Evolutionary conservation across 306 rosid genomes (phyloP).

Genomic region (Alnus rubra): DNA sequence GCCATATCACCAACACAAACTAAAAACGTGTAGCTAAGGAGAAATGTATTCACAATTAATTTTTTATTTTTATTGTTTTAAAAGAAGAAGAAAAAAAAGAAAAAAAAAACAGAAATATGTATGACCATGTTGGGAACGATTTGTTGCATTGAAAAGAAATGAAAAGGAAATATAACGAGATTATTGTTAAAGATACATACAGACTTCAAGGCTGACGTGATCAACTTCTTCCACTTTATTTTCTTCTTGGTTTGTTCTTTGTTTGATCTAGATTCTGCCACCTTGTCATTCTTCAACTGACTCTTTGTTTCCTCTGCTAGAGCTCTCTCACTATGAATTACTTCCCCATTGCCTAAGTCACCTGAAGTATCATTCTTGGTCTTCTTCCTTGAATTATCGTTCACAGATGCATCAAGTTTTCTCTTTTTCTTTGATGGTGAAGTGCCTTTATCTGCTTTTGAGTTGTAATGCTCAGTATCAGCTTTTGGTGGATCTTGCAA

Average conservation of each 20-base stretch:
- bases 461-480: slow-evolving; percentile 14
- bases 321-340: slow-evolving; percentile 61
- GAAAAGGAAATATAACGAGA: not conserved
- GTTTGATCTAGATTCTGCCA: slow-evolving; percentile 12
- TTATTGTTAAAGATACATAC: slow-evolving; percentile 44
- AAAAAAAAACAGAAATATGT: not conserved
- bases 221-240: slow-evolving; percentile 84
- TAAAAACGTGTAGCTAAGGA: slow-evolving; percentile 15
- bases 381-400: slow-evolving; percentile 46
- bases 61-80: not conserved
- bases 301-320: slow-evolving; percentile 26
- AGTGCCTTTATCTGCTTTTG: slow-evolving; percentile 38
- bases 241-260: slow-evolving; percentile 35
- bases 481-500: slow-evolving; percentile 39
- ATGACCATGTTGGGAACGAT: not conserved
- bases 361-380: slow-evolving; percentile 38
- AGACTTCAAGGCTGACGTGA: slow-evolving; percentile 69
- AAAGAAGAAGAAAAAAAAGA: too few relatives aligned
- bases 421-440: slow-evolving; percentile 59
- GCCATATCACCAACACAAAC: slow-evolving; percentile 8
- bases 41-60: slow-evolving; percentile 2
- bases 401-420: slow-evolving; percentile 54
- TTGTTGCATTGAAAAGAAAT: not conserved
- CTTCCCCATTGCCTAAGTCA: slow-evolving; percentile 61
- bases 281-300: slow-evolving; percentile 33